These are phyloP conservation scores for Xanthoceras sorbifolium DNA, from an alignment of 345 rosid species.

Conservation along the genomic window DNA sequence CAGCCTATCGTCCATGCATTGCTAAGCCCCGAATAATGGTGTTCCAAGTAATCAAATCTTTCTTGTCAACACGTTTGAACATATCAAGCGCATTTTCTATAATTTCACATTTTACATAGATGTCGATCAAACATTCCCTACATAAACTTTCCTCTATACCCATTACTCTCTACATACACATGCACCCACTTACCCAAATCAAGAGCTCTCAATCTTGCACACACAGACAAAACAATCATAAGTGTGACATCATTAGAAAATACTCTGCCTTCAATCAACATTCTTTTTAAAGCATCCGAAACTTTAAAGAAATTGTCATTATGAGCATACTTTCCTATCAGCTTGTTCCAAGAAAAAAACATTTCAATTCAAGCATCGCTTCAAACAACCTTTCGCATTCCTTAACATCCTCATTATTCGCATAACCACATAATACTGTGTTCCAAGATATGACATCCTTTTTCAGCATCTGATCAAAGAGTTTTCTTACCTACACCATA, in stretches of 20 bases:
- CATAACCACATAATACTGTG: conserved; percentile 67
- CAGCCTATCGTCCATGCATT: conserved; percentile 62
- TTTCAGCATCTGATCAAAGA: conserved; percentile 67
- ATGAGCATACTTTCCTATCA: conserved; percentile 62
- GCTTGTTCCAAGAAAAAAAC: conserved; percentile 80
- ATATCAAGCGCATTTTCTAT: conserved; percentile 58
- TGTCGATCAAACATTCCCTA: conserved; percentile 76
- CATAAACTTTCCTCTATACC: conserved; percentile 56
- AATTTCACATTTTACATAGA: conserved; percentile 80
- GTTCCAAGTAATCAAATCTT: conserved; percentile 88
- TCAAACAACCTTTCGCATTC: conserved; percentile 59
- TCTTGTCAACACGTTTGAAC: conserved; percentile 50
- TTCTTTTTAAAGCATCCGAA: conserved; percentile 56
- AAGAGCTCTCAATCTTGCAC: conserved; percentile 84
- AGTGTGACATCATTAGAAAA: conserved; percentile 74
- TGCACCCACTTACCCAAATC: conserved; percentile 77
- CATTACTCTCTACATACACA: conserved; percentile 48
- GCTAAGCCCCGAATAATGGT: conserved; percentile 70
- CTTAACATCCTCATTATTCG: conserved; percentile 50
- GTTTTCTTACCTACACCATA: conserved; percentile 55
- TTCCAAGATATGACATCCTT: conserved; percentile 90
- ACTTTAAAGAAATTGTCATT: conserved; percentile 47
- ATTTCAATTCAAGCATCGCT: conserved; percentile 68
- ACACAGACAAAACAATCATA: conserved; percentile 67
- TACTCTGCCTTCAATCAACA: conserved; percentile 52